phyloP scores from a whole-genome alignment of 345 rosid genomes.

The Carallia pectinifolia region DNA sequence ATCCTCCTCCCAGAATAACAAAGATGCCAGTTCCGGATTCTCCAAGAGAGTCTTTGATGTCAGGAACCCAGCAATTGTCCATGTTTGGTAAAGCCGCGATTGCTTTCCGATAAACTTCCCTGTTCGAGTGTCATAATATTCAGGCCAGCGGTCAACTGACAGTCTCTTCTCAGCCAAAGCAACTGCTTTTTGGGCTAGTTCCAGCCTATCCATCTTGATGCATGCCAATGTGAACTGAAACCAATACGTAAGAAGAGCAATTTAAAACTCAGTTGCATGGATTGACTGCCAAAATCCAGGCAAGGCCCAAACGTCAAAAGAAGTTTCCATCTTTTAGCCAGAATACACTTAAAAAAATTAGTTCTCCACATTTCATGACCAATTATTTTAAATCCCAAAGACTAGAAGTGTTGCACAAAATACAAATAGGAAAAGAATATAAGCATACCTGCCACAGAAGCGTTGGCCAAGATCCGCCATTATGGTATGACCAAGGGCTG shows the following conservation, averaged over 20 bases:
- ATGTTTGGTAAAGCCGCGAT: conserved; percentile 79
- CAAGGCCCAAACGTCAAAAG: too few relatives aligned
- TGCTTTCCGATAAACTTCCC: conserved; percentile 93
- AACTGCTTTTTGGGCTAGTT: conserved; percentile 79
- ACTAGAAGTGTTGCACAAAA: not conserved
- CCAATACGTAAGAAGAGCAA: not conserved
- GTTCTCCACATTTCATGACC: too few relatives aligned
- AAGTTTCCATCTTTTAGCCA: too few relatives aligned
- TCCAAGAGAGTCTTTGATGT: conserved; percentile 76
- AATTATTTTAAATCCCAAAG: too few relatives aligned
- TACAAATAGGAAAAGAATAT: not conserved
- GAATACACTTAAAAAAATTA: too few relatives aligned
- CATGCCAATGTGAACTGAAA: conserved; percentile 92
- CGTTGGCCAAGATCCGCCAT: conserved; percentile 97
- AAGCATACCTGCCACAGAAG: conserved; percentile 94
- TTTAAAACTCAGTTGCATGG: not conserved
- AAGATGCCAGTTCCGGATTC: conserved; percentile 74
- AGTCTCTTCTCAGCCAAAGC: conserved; percentile 80
- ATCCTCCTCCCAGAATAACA: conserved; percentile 89
- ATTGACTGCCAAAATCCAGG: too few relatives aligned
- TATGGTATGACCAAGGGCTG: conserved; percentile 99
- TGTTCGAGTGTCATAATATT: conserved; percentile 82
- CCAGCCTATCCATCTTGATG: conserved; percentile 81
- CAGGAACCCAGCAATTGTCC: conserved; percentile 90
- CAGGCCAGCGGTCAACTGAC: conserved; percentile 77